Conservation (phyloP, 1,284 basidiomycete genomes). For the Ganoderma boninense region DNA sequence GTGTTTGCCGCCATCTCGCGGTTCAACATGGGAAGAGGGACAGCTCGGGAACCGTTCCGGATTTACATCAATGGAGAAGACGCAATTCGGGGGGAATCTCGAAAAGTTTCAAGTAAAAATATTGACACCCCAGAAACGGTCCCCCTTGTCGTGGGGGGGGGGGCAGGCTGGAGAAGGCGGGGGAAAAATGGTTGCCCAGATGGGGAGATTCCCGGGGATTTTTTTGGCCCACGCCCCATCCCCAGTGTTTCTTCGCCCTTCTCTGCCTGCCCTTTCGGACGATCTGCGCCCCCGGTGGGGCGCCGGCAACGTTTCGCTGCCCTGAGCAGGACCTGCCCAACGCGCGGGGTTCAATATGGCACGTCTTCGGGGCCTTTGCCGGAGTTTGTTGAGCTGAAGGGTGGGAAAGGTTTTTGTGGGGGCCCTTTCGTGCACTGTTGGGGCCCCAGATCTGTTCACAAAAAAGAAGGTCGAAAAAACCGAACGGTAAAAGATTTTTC, state of each 20-base stretch:
- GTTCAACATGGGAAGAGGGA: background rate
- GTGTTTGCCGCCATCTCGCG: background rate
- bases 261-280: conserved; percentile 26
- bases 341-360: conserved; percentile 22
- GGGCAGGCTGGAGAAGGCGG: conserved; percentile 36
- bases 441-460: conserved; percentile 43
- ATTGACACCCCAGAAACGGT: conserved; percentile 39
- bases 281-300: conserved; percentile 18
- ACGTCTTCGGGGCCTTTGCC: conserved; percentile 10
- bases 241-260: conserved; percentile 41
- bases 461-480: conserved; percentile 39
- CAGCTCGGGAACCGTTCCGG: conserved; percentile 27
- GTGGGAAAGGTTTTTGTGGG: background rate
- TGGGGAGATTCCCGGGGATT: background rate
- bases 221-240: background rate
- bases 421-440: conserved; percentile 13
- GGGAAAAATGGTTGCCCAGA: background rate
- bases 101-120: conserved; percentile 30
- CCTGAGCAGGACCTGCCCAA: conserved; percentile 33
- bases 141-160: conserved; percentile 32
- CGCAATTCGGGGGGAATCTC: conserved; percentile 29
- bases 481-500: conserved; percentile 34
- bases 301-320: conserved; percentile 12
- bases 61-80: conserved; percentile 35
- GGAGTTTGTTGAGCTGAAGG: conserved; percentile 6